Percentiles rank a stretch among this genome's conserved stretches.
These are phyloP conservation scores for Takashimella tepidaria DNA, from an alignment of 1,284 basidiomycete genomes.

Conservation along the genomic window DNA sequence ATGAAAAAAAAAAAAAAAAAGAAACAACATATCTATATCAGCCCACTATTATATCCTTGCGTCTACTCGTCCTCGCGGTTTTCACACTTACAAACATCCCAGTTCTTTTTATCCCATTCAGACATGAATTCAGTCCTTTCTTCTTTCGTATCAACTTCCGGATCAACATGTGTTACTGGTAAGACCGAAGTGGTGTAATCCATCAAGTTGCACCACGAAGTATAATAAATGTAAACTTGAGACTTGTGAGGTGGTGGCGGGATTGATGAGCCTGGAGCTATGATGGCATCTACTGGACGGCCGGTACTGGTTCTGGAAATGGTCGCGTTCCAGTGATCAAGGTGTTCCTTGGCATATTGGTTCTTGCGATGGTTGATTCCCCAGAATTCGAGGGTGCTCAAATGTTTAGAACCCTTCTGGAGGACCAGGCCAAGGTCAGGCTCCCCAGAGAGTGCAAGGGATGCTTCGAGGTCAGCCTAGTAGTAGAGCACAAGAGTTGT, in stretches of 20 bases:
- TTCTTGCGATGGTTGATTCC: slow-evolving; percentile 37
- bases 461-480: slow-evolving; percentile 1
- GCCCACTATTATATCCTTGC: background rate
- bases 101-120: slow-evolving; percentile 50
- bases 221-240: slow-evolving; percentile 45
- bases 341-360: slow-evolving; percentile 51
- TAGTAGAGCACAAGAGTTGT: background rate
- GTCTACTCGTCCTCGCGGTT: background rate
- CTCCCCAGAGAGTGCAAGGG: slow-evolving; percentile 28
- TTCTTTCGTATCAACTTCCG: slow-evolving; percentile 51
- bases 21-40: background rate
- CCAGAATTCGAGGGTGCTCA: slow-evolving; percentile 19
- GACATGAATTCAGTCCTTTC: slow-evolving; percentile 51
- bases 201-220: slow-evolving; percentile 56
- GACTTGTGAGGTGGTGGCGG: slow-evolving; percentile 38
- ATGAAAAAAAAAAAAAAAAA: too few relatives aligned
- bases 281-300: slow-evolving; percentile 55
- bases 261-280: slow-evolving; percentile 55
- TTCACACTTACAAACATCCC: slow-evolving; percentile 56
- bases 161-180: slow-evolving; percentile 57
- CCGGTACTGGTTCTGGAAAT: slow-evolving; percentile 51
- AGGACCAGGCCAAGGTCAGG: slow-evolving; percentile 18
- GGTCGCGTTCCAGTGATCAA: slow-evolving; percentile 57
- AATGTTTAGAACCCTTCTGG: slow-evolving; percentile 16
- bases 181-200: slow-evolving; percentile 57